Conservation (phyloP, 2,329 filamentous ascomycete species). For the Stachybotrys echinatus region DNA sequence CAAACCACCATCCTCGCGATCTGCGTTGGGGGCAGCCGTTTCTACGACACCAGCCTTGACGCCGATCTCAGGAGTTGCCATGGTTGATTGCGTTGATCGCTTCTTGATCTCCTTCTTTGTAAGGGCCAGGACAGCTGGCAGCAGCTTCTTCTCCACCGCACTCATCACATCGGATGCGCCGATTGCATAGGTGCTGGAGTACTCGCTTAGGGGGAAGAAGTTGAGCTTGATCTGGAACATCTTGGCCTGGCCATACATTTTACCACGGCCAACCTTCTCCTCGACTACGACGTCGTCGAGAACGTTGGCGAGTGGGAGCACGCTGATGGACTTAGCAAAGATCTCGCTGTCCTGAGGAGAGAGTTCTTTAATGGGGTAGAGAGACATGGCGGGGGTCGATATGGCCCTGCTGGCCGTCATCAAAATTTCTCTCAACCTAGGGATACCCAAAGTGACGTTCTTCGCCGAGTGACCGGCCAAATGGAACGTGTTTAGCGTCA, state of each 20-base stretch:
- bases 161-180: constrained; percentile 68
- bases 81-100: constrained; percentile 59
- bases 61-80: constrained; percentile 71
- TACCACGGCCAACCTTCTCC: constrained; percentile 71
- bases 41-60: constrained; percentile 48
- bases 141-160: constrained; percentile 75
- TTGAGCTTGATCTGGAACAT: constrained; percentile 76
- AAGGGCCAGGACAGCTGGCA: constrained; percentile 64
- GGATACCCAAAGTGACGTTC: constrained; percentile 98
- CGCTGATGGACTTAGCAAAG: constrained; percentile 90
- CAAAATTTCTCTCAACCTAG: constrained; percentile 91
- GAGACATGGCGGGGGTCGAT: constrained; percentile 84
- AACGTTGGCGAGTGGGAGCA: constrained; percentile 77
- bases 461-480: constrained; percentile 97
- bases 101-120: constrained; percentile 80
- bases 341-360: constrained; percentile 62
- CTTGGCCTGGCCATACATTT: constrained; percentile 67
- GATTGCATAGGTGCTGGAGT: constrained; percentile 81
- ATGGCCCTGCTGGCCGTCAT: constrained; percentile 94
- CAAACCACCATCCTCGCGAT: constrained; percentile 25
- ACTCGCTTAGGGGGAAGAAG: constrained; percentile 82
- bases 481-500: constrained; percentile 99
- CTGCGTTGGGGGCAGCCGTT: constrained; percentile 32
- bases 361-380: constrained; percentile 71
- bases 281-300: constrained; percentile 75